Base-by-base conservation (phyloP, 1,284 basidiomycete genomes). In the Sphaerobolus stellatus region DNA sequence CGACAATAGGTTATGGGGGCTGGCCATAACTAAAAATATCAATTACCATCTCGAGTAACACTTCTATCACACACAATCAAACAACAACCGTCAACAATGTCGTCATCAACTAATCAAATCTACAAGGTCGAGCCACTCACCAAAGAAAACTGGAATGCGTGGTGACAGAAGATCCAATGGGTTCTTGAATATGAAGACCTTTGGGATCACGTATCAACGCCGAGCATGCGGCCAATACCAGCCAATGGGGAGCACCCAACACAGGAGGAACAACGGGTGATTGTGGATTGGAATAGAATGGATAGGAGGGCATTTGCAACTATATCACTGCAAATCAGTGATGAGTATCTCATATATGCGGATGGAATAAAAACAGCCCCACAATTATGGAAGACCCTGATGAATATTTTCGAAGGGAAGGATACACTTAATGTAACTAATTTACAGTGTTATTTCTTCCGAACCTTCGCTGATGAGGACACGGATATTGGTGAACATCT, bases 41-140 rank as follows among this genome's bases (percentile, higher is more conserved):
- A n/a, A n/a, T n/a, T n/a, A n/a, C n/a, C n/a, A n/a, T n/a, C n/a
- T n/a, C n/a, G n/a, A n/a, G n/a, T n/a, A n/a, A n/a, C n/a, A n/a
- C n/a, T n/a, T n/a, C n/a, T n/a, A n/a, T n/a, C n/a, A n/a, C n/a
- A n/a, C n/a, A n/a, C n/a, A n/a, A n/a, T n/a, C n/a, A n/a, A n/a
- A n/a, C n/a, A n/a, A n/a, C n/a, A n/a, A n/a, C n/a, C n/a, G n/a
- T n/a, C n/a, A n/a, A 38, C 36, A 38, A 38, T 38, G 36, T 38
- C 7, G 7, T n/a, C 36, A 4, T 38, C 36, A 38, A 16, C 22
- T 7, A n/a, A n/a, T 7, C n/a, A 38, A 38, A 7, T 38, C 36
- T 48, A 48, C 30, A 16, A 24, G n/a, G 43, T 51, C 36, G 4
- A 43, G 9, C 22, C 34, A 41, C 49, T 51, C 22, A 51, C 38